Evolutionary conservation across 176 grass and related monocot species (phyloP).

Genomic region (Neostapfia colusana): DNA sequence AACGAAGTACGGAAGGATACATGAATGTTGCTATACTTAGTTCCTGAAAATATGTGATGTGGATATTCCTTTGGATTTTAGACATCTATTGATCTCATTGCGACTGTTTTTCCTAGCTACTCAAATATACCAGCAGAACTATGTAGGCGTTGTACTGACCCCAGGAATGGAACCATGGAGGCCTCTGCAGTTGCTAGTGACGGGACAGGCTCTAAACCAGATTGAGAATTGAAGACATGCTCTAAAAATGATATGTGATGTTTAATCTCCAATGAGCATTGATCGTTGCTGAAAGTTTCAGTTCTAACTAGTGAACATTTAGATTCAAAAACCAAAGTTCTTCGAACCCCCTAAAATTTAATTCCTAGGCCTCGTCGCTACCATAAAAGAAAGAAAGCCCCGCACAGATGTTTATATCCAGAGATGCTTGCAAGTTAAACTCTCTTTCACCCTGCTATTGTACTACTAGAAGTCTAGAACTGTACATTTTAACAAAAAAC

Average conservation of each 20-base stretch:
- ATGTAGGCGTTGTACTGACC: neutral
- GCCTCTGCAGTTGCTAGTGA: neutral
- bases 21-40: constrained; percentile 27
- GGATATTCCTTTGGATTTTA: constrained; percentile 39
- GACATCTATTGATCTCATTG: constrained; percentile 1
- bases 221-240: neutral
- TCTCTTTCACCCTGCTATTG: constrained; percentile 23
- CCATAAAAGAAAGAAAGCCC: constrained; percentile 21
- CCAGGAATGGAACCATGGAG: neutral
- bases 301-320: neutral
- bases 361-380: constrained; percentile 2
- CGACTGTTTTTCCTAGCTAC: constrained; percentile 12
- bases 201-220: neutral
- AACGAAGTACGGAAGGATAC: constrained; percentile 13
- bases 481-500: constrained; percentile 58
- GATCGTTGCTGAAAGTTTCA: neutral
- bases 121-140: constrained; percentile 10
- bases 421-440: constrained; percentile 12
- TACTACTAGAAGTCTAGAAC: constrained; percentile 36
- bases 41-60: constrained; percentile 32
- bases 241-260: neutral
- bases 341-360: neutral
- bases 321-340: constrained; percentile 4
- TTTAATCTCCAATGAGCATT: constrained; percentile 1
- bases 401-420: no score